Evolutionary conservation across 2,329 filamentous ascomycete genomes (phyloP).

Genomic region (Colletotrichum spaethianum): DNA sequence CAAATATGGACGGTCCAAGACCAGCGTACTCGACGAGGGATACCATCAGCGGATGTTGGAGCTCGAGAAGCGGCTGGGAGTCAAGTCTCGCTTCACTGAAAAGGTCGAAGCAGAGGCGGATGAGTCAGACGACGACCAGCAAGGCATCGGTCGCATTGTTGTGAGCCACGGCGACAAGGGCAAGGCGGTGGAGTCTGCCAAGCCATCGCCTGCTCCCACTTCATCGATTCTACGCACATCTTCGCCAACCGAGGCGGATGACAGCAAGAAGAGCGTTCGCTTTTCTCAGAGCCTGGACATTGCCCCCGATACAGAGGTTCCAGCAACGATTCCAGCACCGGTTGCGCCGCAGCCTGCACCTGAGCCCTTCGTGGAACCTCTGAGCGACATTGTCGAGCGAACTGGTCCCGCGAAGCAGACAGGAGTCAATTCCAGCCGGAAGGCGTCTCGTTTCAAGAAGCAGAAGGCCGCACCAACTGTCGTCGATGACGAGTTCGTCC

Average conservation of each 20-base stretch:
- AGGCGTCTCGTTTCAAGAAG: slow-evolving; percentile 68
- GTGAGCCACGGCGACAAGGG: slow-evolving; percentile 54
- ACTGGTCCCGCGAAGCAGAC: slow-evolving; percentile 44
- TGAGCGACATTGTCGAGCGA: slow-evolving; percentile 69
- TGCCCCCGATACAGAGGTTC: slow-evolving; percentile 57
- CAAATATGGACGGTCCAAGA: slow-evolving; percentile 80
- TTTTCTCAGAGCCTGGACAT: slow-evolving; percentile 84
- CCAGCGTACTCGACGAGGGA: slow-evolving; percentile 77
- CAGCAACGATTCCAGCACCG: neutral
- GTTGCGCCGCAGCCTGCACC: slow-evolving; percentile 37
- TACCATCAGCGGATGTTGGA: slow-evolving; percentile 89
- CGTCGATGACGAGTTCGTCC: slow-evolving; percentile 48
- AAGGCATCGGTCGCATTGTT: slow-evolving; percentile 70
- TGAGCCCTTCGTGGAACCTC: slow-evolving; percentile 59
- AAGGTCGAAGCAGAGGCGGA: slow-evolving; percentile 54
- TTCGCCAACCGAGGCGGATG: slow-evolving; percentile 42
- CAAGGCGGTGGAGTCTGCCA: slow-evolving; percentile 12
- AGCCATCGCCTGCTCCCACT: slow-evolving; percentile 25
- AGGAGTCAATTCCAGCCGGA: slow-evolving; percentile 52
- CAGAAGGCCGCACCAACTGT: slow-evolving; percentile 32
- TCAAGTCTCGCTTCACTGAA: slow-evolving; percentile 63
- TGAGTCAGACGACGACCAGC: slow-evolving; percentile 55
- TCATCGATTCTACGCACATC: slow-evolving; percentile 40
- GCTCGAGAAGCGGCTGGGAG: slow-evolving; percentile 82
- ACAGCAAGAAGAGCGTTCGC: slow-evolving; percentile 79